Conservation (phyloP, 208 protist genomes). For the Entamoeba invadens region DNA sequence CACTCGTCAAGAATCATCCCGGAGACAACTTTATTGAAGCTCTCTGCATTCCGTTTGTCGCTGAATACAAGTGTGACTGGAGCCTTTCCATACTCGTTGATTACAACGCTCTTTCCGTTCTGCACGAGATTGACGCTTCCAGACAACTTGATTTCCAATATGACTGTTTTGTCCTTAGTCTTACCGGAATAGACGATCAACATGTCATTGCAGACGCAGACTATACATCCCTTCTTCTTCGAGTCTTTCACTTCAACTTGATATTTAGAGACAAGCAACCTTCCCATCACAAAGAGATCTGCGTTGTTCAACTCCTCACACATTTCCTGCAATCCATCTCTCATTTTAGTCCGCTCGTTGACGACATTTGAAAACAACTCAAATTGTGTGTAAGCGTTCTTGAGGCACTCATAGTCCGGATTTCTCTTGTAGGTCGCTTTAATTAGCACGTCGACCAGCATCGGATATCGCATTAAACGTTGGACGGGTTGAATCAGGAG, state of each 20-base stretch:
- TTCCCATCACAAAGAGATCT: background rate
- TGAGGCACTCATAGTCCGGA: background rate
- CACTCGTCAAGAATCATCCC: background rate
- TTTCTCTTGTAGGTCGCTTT: background rate
- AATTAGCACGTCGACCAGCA: background rate
- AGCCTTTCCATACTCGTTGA: background rate
- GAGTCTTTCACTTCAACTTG: background rate
- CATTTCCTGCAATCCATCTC: background rate
- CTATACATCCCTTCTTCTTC: background rate
- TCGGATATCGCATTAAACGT: background rate
- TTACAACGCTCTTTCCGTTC: background rate
- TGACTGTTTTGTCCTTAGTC: background rate
- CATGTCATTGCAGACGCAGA: background rate
- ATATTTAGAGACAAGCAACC: background rate
- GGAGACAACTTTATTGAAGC: background rate
- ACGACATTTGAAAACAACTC: background rate
- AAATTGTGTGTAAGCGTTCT: background rate
- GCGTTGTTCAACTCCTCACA: background rate
- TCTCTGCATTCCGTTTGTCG: background rate
- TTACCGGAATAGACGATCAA: background rate
- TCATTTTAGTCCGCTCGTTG: background rate
- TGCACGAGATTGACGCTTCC: background rate
- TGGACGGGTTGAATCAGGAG: background rate
- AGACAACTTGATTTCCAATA: background rate
- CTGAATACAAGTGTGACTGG: background rate